phyloP scores from a whole-genome alignment of 208 protist genomes.

The Trypanosomatidae sp. region DNA sequence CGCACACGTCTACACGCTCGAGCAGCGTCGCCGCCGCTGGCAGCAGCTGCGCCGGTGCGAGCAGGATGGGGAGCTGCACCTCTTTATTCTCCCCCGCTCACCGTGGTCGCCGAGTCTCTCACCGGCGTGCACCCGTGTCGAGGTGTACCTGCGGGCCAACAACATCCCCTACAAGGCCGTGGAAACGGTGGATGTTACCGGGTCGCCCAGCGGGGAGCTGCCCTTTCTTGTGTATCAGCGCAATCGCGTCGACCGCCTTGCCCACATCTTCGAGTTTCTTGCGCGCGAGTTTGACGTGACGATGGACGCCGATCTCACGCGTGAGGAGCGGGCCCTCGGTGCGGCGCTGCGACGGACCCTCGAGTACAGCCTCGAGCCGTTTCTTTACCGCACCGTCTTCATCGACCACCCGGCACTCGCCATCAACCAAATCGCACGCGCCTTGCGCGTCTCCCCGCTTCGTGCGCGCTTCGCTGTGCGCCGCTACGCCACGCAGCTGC shows the following conservation, averaged over 20 bases:
- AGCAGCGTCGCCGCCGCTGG: conserved; percentile 25
- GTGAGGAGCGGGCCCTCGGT: conserved; percentile 42
- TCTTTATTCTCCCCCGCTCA: conserved; percentile 56
- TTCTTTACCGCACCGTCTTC: conserved; percentile 41
- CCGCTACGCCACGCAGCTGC: conserved; percentile 25
- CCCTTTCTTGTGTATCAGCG: conserved; percentile 51
- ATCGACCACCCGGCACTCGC: conserved; percentile 42
- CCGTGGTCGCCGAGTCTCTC: conserved; percentile 49
- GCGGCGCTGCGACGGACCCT: conserved; percentile 36
- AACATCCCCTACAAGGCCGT: conserved; percentile 55
- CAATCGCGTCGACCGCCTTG: conserved; percentile 21
- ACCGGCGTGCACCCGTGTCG: conserved; percentile 40
- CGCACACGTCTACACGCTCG: conserved; percentile 30
- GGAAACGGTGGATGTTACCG: conserved; percentile 29
- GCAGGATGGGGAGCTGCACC: conserved; percentile 28
- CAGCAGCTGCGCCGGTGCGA: conserved; percentile 25
- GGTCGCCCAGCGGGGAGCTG: conserved; percentile 37
- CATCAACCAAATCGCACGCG: conserved; percentile 31
- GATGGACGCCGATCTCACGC: conserved; percentile 39
- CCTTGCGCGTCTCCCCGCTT: conserved; percentile 29
- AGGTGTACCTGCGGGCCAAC: conserved; percentile 56
- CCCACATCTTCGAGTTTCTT: conserved; percentile 47
- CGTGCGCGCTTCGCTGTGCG: conserved; percentile 32
- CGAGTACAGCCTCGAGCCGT: conserved; percentile 43
- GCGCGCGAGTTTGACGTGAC: conserved; percentile 30